These are phyloP conservation scores for Centrapalus pauciflorus DNA, from an alignment of 129 eudicot species.

Conservation along the genomic window DNA sequence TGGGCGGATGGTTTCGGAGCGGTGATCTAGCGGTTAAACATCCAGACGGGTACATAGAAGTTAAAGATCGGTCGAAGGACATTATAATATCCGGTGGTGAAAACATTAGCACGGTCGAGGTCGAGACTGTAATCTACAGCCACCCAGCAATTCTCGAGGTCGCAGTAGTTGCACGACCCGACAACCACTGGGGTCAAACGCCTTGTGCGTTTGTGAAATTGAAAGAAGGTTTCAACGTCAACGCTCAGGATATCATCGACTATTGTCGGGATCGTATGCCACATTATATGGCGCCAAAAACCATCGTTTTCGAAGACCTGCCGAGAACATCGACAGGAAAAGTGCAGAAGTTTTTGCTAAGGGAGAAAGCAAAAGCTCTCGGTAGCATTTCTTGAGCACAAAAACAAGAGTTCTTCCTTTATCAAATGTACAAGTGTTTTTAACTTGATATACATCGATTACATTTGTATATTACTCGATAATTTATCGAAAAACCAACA, in stretches of 20 bases:
- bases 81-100: conserved; percentile 70
- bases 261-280: conserved; percentile 59
- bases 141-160: conserved; percentile 71
- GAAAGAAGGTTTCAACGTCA: conserved; percentile 44
- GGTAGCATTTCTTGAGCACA: conserved; percentile 42
- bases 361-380: conserved; percentile 57
- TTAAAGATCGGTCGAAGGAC: conserved; percentile 65
- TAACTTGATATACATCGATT: too few species aligned
- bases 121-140: conserved; percentile 53
- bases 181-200: conserved; percentile 74
- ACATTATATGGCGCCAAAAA: conserved; percentile 66
- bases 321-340: conserved; percentile 71
- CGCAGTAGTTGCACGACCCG: conserved; percentile 71
- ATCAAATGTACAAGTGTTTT: conserved; percentile 8
- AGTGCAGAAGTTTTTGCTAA: conserved; percentile 60
- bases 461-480: too few species aligned
- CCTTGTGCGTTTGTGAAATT: conserved; percentile 68
- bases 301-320: conserved; percentile 50
- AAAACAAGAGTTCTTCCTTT: not conserved
- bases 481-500: too few species aligned
- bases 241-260: conserved; percentile 36
- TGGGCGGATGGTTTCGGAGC: conserved; percentile 61
- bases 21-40: conserved; percentile 70
- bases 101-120: conserved; percentile 60
- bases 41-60: conserved; percentile 53